These are phyloP conservation scores for Nitzschia palea DNA, from an alignment of 108 stramenopile species.

Conservation along the genomic window DNA sequence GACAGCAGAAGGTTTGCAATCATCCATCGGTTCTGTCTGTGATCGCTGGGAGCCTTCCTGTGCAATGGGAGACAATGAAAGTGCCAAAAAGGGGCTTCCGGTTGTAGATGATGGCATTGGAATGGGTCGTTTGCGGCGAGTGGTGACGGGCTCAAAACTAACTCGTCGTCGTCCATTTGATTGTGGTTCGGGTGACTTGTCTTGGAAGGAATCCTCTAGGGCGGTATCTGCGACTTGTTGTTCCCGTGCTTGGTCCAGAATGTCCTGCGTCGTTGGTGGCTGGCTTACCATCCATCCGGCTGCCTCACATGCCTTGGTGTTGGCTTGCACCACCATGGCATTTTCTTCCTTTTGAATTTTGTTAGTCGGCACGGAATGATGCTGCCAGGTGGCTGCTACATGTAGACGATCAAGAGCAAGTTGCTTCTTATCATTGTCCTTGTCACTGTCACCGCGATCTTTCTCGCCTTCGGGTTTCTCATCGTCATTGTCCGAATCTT, in stretches of 20 bases:
- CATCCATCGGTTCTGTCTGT: no score
- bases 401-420: constrained; percentile 32
- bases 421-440: neutral
- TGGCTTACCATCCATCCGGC: constrained; percentile 5
- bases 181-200: no score
- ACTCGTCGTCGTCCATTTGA: constrained; percentile 11
- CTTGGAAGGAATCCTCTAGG: no score
- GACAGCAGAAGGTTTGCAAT: no score
- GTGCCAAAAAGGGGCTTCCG: neutral
- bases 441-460: constrained; percentile 1
- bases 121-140: neutral
- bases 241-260: constrained; percentile 36
- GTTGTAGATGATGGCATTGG: neutral
- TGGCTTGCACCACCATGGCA: constrained; percentile 25
- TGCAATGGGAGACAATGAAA: constrained; percentile 5
- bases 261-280: constrained; percentile 27
- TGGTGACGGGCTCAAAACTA: neutral
- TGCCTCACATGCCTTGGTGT: constrained; percentile 12
- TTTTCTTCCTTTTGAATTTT: constrained; percentile 28
- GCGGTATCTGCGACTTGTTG: constrained; percentile 36
- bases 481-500: constrained; percentile 18
- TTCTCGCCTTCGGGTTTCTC: constrained; percentile 20
- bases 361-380: constrained; percentile 7
- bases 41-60: no score
- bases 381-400: constrained; percentile 22